Evolutionary conservation across 176 grass and related monocot species (phyloP), one percentile per base, ranked within the genome.

Genomic region (Musa troglodytarum): DNA sequence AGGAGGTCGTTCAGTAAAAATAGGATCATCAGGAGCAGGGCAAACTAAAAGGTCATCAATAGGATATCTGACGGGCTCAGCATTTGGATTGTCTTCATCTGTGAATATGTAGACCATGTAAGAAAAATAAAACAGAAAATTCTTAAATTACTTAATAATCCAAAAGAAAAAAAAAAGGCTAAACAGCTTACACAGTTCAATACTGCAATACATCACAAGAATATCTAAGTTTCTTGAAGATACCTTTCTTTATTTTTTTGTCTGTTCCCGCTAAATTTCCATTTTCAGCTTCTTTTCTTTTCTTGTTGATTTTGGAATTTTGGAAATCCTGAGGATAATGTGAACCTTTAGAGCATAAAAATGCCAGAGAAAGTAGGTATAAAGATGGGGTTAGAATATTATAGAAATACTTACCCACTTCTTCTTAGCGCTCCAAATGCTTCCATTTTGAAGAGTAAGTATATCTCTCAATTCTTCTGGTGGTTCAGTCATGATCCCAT

Each of bases 31-130:
- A 76, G 81, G 72, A 74, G 75, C 43, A 62, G 83, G 77, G 56
- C 81, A 74, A 55, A 93, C 71, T 76, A 90, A 81, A 74, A 90
- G 74, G 81, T 97, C 94, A 74, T 97, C 94, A 77, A 97, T 93
- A 61, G 94, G 94, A 77, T 96, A 92, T 72, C 82, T 85, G 72
- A 92, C 51, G 65, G 70, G 57, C 9, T 29, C 34, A 24, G 54
- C 58, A 58, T 49, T 71, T 50, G 15, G 19, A 50, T 77, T 72
- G 64, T 87, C 80, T 66, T 80, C 78, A 23, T 78, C 87, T 89
- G 89, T 64, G 61, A 80, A 87, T 59, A 15, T 16, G 21, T 28
- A 61, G 25, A 73, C 55, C 52, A 70, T 58, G 2, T 49, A 50
- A 25, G 16, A 70, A 10, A 71, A 5, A 29, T 59, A 71, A 50